Percentiles rank a stretch among this genome's conserved stretches.
Evolutionary conservation across 768 basidiomycete species (phyloP).

Genomic region (Serendipita sp.): DNA sequence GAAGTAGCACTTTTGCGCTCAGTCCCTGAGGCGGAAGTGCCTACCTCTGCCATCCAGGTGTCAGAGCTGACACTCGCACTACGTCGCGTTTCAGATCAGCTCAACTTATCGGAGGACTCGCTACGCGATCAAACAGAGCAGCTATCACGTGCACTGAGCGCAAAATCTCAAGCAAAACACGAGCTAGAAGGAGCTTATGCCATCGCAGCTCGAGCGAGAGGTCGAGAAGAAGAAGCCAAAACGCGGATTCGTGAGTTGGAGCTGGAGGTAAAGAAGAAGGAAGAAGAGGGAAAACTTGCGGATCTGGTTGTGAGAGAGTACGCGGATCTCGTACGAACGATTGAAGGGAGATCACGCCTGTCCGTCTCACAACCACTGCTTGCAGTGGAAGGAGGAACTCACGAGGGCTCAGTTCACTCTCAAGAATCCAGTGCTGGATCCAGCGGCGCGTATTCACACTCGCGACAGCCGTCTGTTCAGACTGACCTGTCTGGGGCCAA

Average conservation of each 20-base stretch:
- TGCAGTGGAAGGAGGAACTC: not conserved
- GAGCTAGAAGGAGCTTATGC: constrained; percentile 38
- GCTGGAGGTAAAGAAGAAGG: constrained; percentile 31
- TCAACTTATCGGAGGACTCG: constrained; percentile 41
- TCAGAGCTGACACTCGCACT: constrained; percentile 51
- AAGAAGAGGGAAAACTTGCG: constrained; percentile 33
- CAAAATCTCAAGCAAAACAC: constrained; percentile 27
- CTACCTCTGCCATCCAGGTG: constrained; percentile 23
- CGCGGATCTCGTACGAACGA: constrained; percentile 50
- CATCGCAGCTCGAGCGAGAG: constrained; percentile 35
- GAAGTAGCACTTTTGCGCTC: constrained; percentile 43
- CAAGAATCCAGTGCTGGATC: not conserved
- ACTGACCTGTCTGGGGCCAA: not conserved
- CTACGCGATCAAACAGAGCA: constrained; percentile 34
- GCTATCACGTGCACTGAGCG: constrained; percentile 27
- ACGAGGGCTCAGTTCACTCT: constrained; percentile 10
- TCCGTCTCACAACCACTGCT: not conserved
- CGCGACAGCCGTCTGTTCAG: not conserved
- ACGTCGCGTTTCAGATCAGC: constrained; percentile 50
- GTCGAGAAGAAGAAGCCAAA: constrained; percentile 36
- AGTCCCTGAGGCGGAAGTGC: constrained; percentile 25
- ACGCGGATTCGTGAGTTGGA: constrained; percentile 34
- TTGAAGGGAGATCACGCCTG: constrained; percentile 33
- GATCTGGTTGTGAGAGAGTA: constrained; percentile 58
- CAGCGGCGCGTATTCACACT: not conserved